Conservation (phyloP, 768 basidiomycete species). For the Daedalea quercina region DNA sequence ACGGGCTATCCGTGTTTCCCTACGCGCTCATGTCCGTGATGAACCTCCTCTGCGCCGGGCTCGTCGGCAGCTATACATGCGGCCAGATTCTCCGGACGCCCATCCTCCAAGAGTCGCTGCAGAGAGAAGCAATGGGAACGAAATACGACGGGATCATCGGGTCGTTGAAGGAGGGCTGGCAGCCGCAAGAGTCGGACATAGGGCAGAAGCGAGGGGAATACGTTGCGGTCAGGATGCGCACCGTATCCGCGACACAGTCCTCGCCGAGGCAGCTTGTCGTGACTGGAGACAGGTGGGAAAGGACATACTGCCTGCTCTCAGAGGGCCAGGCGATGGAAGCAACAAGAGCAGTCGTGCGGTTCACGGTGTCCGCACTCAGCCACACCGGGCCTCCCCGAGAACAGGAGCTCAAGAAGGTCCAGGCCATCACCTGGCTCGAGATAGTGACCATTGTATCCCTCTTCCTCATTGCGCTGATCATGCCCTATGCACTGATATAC, state of each 20-base stretch:
- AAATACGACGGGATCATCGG: not conserved
- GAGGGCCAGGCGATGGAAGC: not conserved
- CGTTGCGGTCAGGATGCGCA: too few relatives aligned
- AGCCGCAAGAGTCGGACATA: too few relatives aligned
- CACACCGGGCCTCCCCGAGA: not conserved
- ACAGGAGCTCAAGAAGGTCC: not conserved
- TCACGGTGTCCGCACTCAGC: not conserved
- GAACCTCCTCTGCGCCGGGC: not conserved
- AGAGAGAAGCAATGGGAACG: not conserved
- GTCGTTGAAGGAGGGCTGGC: not conserved
- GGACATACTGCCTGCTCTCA: not conserved
- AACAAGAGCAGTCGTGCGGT: not conserved
- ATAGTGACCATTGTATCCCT: not conserved
- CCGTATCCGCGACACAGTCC: too few relatives aligned
- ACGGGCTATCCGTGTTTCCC: slow-evolving; percentile 1
- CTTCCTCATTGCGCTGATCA: not conserved
- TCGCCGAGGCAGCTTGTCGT: too few relatives aligned
- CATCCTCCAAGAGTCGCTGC: not conserved
- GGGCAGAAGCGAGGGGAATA: too few relatives aligned
- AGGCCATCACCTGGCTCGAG: not conserved
- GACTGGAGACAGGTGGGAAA: too few relatives aligned
- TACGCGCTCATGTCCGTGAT: slow-evolving; percentile 2
- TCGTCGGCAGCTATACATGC: not conserved
- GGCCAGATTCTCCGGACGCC: not conserved
- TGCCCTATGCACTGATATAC: not conserved